Evolutionary conservation across 2,329 filamentous ascomycete species (phyloP), one percentile per base, ranked within the genome.

Genomic region (Cercospora sp.): DNA sequence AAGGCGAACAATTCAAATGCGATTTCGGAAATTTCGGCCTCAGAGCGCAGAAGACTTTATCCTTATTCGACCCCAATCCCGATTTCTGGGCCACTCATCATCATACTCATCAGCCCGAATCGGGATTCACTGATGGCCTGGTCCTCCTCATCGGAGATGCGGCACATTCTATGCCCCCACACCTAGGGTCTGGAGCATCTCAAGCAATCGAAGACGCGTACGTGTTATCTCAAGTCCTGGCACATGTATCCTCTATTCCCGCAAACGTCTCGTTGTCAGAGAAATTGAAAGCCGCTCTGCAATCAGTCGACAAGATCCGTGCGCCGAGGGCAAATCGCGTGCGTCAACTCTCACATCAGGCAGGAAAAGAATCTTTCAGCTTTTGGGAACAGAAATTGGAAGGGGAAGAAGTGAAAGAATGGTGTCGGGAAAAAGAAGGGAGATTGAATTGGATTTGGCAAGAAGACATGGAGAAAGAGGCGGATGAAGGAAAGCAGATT

Each of bases 71-170:
- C 13, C 63, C 60, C 3, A 82, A 84, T 13, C 80, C 82, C 5
- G 81, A 74, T 58, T 75, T 83, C 16, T 85, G 83, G 82, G 83
- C 80, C 1, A 69, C 84, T 0, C 84, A 83, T 72, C 78, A 85
- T 61, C 81, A 85, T 67, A 36, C 51, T n/a, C 36, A 60, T 7
- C 72, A 75, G 31, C 74, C 75, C 7, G 64, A 70, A 0, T 51
- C 60, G 5, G 48, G 20, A 5, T 71, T 71, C 30, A 42, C 81
- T 39, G 84, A 85, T 70, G 79, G 77, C 12, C 81, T 77, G 31
- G 84, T 85, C 0, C 87, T 86, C 59, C 77, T 91, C 0, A 76
- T 91, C 4, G 90, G 90, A 3, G 90, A 92, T 75, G 89, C 89
- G 5, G 89, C 83, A 2, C 89, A 91, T 74, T 87, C 88, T 1